Percentiles rank a stretch among this genome's conserved stretches.
phyloP scores from a whole-genome alignment of 768 basidiomycete species.

The Dendrothele bispora region DNA sequence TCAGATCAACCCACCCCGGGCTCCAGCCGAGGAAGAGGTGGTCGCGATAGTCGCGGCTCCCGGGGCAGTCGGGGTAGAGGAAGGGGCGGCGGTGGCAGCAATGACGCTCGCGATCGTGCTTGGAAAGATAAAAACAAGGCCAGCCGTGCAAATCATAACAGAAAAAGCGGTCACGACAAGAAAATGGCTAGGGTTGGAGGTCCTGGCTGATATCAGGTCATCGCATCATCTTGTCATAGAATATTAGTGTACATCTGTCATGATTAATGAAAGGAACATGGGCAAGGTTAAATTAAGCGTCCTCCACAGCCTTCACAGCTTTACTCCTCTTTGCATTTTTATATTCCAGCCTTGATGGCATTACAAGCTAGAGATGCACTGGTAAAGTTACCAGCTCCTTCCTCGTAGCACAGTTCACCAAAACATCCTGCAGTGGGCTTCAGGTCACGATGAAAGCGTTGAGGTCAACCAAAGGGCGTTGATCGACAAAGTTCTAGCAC shows the following conservation, averaged over 20 bases:
- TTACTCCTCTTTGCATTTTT: too few relatives aligned
- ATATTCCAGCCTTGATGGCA: too few relatives aligned
- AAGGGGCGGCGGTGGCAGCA: conserved; percentile 35
- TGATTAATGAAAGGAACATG: too few relatives aligned
- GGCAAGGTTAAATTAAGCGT: too few relatives aligned
- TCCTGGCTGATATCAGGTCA: too few relatives aligned
- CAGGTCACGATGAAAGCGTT: conserved; percentile 9
- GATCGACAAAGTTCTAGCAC: conserved; percentile 94
- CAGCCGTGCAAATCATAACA: conserved; percentile 66
- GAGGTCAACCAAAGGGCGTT: conserved; percentile 82
- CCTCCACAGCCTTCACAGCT: too few relatives aligned
- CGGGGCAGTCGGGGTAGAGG: conserved; percentile 34
- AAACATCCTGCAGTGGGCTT: conserved; percentile 2
- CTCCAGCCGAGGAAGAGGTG: conserved; percentile 41
- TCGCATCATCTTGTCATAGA: too few relatives aligned
- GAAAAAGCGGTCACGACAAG: conserved; percentile 85
- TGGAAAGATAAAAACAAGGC: conserved; percentile 80
- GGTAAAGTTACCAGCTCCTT: background rate
- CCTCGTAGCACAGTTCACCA: background rate
- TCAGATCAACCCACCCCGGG: conserved; percentile 20
- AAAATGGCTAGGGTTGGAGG: conserved; percentile 76
- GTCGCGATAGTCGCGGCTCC: conserved; percentile 38
- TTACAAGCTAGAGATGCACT: conserved; percentile 2
- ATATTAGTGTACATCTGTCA: too few relatives aligned
- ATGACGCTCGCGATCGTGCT: conserved; percentile 55